Conservation (phyloP, 805 yeast genomes). For the Zygosaccharomyces gambellarensis region DNA sequence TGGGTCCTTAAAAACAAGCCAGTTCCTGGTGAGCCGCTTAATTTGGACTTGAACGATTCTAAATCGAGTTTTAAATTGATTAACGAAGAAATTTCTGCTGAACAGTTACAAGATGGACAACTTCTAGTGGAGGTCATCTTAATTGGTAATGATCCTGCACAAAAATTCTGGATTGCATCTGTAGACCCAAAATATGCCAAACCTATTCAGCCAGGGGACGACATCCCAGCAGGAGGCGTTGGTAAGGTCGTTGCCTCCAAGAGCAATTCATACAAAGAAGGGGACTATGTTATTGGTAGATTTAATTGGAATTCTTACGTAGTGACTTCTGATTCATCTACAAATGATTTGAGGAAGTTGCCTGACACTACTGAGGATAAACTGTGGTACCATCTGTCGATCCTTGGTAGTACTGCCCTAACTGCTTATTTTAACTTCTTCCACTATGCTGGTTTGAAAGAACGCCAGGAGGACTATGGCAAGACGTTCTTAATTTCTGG, state of each 20-base stretch:
- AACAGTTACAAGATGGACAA: conserved; percentile 37
- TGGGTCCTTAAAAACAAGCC: conserved; percentile 31
- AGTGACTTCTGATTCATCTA: conserved; percentile 30
- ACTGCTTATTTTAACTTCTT: conserved; percentile 57
- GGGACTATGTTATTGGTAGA: conserved; percentile 40
- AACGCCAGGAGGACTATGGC: conserved; percentile 36
- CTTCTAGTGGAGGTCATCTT: conserved; percentile 43
- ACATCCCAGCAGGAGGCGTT: conserved; percentile 48
- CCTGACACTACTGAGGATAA: conserved; percentile 29
- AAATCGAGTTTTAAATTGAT: conserved; percentile 32
- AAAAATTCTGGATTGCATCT: conserved; percentile 49
- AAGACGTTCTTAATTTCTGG: conserved; percentile 55
- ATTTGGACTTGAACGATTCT: conserved; percentile 22
- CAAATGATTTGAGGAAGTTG: conserved; percentile 17
- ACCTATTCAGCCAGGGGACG: conserved; percentile 38
- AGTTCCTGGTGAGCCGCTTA: conserved; percentile 25
- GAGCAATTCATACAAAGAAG: conserved; percentile 37
- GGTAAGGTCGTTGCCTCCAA: conserved; percentile 48
- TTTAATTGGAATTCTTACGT: conserved; percentile 48
- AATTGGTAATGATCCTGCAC: conserved; percentile 59
- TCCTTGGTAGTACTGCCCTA: conserved; percentile 53
- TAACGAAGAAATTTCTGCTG: conserved; percentile 18
- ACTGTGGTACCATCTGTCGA: conserved; percentile 42
- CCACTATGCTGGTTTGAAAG: conserved; percentile 45
- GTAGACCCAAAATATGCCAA: conserved; percentile 30